Evolutionary conservation across 1,284 basidiomycete genomes (phyloP).

Genomic region (Rugosomyces carneus): DNA sequence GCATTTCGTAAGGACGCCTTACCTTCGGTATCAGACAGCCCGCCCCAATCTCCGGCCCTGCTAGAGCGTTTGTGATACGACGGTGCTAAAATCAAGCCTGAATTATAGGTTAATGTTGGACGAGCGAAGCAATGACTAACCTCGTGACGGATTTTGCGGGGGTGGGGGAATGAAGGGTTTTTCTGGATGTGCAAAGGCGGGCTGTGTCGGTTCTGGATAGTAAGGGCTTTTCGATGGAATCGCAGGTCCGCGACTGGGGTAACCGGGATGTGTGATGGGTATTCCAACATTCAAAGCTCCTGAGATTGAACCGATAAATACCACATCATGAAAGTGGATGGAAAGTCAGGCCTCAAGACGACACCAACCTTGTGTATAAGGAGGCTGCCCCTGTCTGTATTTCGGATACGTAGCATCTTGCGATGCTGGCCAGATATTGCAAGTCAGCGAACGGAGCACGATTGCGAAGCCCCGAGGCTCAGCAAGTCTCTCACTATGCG

Average conservation of each 20-base stretch:
- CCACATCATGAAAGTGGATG: background rate
- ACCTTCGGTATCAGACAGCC: constrained; percentile 9
- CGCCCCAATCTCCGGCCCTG: constrained; percentile 2
- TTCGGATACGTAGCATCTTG: constrained; percentile 7
- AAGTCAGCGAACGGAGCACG: constrained; percentile 16
- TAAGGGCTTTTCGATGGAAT: background rate
- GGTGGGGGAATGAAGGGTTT: background rate
- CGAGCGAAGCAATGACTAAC: background rate
- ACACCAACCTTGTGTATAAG: background rate
- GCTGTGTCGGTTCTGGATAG: background rate
- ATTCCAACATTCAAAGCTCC: background rate
- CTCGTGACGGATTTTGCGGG: background rate
- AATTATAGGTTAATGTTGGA: background rate
- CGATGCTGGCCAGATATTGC: constrained; percentile 17
- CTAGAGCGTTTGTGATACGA: background rate
- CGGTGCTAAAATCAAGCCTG: background rate
- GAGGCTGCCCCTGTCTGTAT: constrained; percentile 3
- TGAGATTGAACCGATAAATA: constrained; percentile 6
- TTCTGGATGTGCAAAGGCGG: background rate
- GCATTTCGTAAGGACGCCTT: no score
- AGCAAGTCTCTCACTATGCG: constrained; percentile 11
- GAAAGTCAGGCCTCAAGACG: background rate
- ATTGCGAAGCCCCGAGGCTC: constrained; percentile 15
- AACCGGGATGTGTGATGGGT: background rate
- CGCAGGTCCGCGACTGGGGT: background rate